Evolutionary conservation across 805 yeast genomes (phyloP), one percentile per base, ranked within the genome.

Genomic region (Candida parachauliodes): DNA sequence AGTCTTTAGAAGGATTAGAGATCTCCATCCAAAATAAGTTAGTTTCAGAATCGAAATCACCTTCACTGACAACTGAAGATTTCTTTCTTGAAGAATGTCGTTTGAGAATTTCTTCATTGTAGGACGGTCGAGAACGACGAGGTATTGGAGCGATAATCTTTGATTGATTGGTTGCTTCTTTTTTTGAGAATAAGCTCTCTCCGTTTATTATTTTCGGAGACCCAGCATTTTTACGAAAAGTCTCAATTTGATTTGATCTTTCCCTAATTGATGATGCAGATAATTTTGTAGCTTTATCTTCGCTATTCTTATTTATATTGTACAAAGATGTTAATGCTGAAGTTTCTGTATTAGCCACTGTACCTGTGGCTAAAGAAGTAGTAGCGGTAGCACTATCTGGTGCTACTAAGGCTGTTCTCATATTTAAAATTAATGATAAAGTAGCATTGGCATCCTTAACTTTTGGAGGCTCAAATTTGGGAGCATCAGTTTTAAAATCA

Each of bases 1-100:
- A 65, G 5, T 81, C 81, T 41, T 76, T 75, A 0, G 96, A 88
- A 0, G 97, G 96, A 49, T 89, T 91, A 3, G 46, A 44, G 8
- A 68, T 54, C 12, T 55, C 60, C 26, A 59, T 54, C 70, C 72
- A 68, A 33, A 59, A 59, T 23, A 43, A 16, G 24, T 36, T 34
- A n/a, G 44, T 37, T 8, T 28, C 22, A 22, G 34, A 30, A 16
- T 39, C 41, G 14, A 31, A 23, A 28, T 47, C 47, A 20, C 32
- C 30, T 23, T 46, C 47, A 8, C 20, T 14, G 2, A 24, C 6
- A 11, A 30, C 11, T 6, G 39, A 34, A 14, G 39, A 39, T 32
- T 31, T 39, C n/a, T 33, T 34, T 24, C 35, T 34, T 15, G 32
- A 20, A 10, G 12, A 4, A n/a, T 32, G 8, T 19, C 25, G 28